Evolutionary conservation across 768 basidiomycete species (phyloP).

Genomic region (Trametes coccinea): DNA sequence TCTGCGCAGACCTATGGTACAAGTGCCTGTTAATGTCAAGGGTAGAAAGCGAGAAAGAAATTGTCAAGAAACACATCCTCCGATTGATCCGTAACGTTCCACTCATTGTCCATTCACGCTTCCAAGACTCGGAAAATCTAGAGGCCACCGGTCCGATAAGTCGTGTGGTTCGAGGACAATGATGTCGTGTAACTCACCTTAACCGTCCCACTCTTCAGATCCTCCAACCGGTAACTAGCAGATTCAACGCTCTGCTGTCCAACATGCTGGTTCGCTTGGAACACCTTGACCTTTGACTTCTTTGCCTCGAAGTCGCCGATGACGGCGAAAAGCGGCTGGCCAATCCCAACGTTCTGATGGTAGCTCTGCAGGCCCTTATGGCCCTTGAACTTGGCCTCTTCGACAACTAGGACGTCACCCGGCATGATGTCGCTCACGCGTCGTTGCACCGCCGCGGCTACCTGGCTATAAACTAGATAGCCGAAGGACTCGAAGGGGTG

Average conservation of each 20-base stretch:
- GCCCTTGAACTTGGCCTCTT: conserved; percentile 78
- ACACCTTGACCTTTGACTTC: conserved; percentile 83
- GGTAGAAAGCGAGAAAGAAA: neutral
- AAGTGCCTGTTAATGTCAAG: neutral
- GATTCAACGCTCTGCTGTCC: conserved; percentile 79
- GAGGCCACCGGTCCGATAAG: neutral
- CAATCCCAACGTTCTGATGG: conserved; percentile 54
- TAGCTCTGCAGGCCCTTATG: conserved; percentile 79
- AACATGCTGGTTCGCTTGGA: conserved; percentile 86
- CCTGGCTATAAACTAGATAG: conserved; percentile 75
- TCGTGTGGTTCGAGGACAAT: neutral
- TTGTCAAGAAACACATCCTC: conserved; percentile 3
- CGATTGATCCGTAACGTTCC: neutral
- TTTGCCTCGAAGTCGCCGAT: conserved; percentile 82
- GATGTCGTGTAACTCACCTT: conserved; percentile 50
- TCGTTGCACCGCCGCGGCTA: conserved; percentile 62
- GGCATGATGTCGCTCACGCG: conserved; percentile 81
- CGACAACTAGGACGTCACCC: conserved; percentile 77
- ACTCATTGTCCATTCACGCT: conserved; percentile 29
- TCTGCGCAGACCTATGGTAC: conserved; percentile 9
- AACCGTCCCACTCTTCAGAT: conserved; percentile 81
- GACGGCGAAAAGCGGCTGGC: conserved; percentile 67
- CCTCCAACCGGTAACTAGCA: conserved; percentile 86
- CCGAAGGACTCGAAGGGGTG: conserved; percentile 55
- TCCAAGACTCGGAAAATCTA: conserved; percentile 45